A percentile compares a stretch with the other conserved stretches of the same genome.
Conservation (phyloP, 129 eudicot genomes). For the Tanacetum coccineum region DNA sequence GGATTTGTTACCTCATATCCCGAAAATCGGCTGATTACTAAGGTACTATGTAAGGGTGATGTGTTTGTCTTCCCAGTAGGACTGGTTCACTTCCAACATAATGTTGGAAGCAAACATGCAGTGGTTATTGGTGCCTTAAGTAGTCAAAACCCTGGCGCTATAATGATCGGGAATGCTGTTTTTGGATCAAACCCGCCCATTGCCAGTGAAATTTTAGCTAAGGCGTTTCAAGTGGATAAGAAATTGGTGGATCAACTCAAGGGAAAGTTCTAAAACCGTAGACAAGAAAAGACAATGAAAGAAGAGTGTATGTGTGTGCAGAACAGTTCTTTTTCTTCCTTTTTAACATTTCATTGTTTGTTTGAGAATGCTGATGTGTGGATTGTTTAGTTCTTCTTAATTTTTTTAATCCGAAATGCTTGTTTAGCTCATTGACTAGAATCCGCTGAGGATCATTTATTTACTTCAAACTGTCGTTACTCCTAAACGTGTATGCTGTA, state of each 20-base stretch:
- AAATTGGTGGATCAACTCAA: conserved; percentile 29
- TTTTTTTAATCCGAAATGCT: background rate
- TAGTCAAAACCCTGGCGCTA: conserved; percentile 38
- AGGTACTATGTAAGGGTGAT: conserved; percentile 33
- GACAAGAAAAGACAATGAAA: conserved; percentile 1
- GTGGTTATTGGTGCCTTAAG: conserved; percentile 39
- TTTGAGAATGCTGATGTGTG: conserved; percentile 19
- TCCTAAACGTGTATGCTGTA: no score
- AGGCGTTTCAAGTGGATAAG: conserved; percentile 40
- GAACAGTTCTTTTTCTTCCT: conserved; percentile 9
- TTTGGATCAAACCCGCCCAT: conserved; percentile 36
- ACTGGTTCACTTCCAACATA: conserved; percentile 40
- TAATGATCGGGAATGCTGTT: conserved; percentile 31
- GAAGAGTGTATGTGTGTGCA: background rate
- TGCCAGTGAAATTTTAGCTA: conserved; percentile 27
- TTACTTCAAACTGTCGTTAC: no score
- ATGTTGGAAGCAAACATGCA: conserved; percentile 24
- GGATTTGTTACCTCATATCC: conserved; percentile 38
- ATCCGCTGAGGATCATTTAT: background rate
- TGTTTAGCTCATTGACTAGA: background rate
- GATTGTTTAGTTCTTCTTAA: conserved; percentile 12
- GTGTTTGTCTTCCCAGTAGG: conserved; percentile 43
- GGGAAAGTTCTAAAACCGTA: conserved; percentile 26
- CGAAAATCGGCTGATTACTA: conserved; percentile 30
- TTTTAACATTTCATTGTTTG: conserved; percentile 15